phyloP scores from a whole-genome alignment of 2,329 filamentous ascomycete species.

The Diaporthe batatas region DNA sequence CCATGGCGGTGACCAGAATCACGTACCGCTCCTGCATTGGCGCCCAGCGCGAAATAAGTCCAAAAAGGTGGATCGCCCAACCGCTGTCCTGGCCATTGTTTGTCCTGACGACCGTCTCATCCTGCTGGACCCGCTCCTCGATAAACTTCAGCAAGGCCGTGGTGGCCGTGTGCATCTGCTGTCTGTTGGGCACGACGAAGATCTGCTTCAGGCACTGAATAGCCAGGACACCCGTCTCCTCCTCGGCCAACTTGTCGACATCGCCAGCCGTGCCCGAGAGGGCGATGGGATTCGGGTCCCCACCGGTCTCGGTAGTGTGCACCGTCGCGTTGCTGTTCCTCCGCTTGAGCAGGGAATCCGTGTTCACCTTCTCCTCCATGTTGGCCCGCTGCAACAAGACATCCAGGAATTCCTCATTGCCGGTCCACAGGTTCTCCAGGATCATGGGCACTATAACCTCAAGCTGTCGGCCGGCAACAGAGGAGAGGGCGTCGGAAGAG shows the following conservation, averaged over 20 bases:
- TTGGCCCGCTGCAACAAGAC: conserved; percentile 76
- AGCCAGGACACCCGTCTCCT: conserved; percentile 87
- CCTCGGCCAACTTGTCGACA: conserved; percentile 89
- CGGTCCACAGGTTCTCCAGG: conserved; percentile 86
- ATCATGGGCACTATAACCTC: conserved; percentile 86
- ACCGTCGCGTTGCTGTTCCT: conserved; percentile 86
- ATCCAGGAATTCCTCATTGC: conserved; percentile 77
- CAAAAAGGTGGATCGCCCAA: conserved; percentile 88
- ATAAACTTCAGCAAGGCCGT: conserved; percentile 82
- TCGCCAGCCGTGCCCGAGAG: conserved; percentile 87
- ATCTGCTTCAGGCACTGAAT: conserved; percentile 89
- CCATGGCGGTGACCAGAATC: conserved; percentile 85
- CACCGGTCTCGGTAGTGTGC: conserved; percentile 74
- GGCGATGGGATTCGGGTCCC: conserved; percentile 76
- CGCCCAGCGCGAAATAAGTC: conserved; percentile 85
- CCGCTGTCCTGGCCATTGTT: conserved; percentile 65
- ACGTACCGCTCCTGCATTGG: conserved; percentile 95
- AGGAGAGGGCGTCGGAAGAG: conserved; percentile 81
- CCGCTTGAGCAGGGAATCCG: conserved; percentile 73
- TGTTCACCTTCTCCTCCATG: conserved; percentile 76
- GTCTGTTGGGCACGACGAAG: conserved; percentile 83
- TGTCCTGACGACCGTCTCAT: conserved; percentile 66
- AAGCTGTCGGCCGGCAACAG: conserved; percentile 81
- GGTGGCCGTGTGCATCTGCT: conserved; percentile 85
- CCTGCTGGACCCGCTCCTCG: conserved; percentile 67